phyloP scores from a whole-genome alignment of 1,139 yeast species.

The Nakaseomyces sp. region DNA sequence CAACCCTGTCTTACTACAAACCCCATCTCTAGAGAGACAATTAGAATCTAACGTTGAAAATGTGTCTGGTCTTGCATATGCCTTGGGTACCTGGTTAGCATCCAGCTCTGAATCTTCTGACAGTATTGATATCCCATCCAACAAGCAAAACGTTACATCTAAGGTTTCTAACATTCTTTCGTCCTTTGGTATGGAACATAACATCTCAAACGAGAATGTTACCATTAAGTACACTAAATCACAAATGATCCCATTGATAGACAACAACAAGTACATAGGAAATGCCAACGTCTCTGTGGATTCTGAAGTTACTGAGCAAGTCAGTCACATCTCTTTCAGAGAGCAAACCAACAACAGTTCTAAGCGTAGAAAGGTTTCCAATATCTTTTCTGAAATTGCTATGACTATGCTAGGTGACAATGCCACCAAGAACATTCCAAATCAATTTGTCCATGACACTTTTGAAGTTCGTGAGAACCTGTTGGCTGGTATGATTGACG shows the following conservation, averaged over 20 bases:
- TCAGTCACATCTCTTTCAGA: neutral
- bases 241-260: slow-evolving; percentile 4
- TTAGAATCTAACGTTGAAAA: slow-evolving; percentile 9
- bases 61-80: slow-evolving; percentile 8
- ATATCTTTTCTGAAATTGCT: neutral
- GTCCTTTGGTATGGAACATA: neutral
- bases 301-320: neutral
- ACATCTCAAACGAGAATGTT: neutral
- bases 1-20: slow-evolving; percentile 32
- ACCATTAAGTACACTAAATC: neutral
- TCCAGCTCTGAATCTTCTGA: slow-evolving; percentile 13
- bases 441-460: slow-evolving; percentile 18
- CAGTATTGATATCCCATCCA: slow-evolving; percentile 4
- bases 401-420: neutral
- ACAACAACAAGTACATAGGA: slow-evolving; percentile 3
- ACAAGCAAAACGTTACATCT: neutral
- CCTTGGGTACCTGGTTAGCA: slow-evolving; percentile 15
- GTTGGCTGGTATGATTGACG: slow-evolving; percentile 37
- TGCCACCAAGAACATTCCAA: slow-evolving; percentile 19
- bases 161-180: neutral
- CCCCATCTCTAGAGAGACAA: slow-evolving; percentile 17
- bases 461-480: slow-evolving; percentile 35
- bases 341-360: too few relatives aligned
- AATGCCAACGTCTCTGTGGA: slow-evolving; percentile 1
- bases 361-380: neutral